Evolutionary conservation across 805 yeast genomes (phyloP).

Genomic region (Spathaspora boniae): DNA sequence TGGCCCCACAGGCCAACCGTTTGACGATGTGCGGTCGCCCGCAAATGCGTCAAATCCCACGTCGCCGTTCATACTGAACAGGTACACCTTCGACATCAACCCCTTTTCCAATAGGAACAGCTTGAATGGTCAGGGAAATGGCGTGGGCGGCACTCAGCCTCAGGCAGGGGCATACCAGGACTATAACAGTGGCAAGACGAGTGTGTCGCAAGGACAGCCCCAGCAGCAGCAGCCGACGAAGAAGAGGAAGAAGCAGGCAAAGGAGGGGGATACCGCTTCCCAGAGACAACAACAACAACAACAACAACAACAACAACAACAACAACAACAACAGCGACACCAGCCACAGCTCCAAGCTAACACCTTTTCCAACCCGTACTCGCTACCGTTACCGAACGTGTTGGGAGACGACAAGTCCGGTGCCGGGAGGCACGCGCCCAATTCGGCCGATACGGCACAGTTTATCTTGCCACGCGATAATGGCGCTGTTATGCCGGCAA

Average conservation of each 20-base stretch:
- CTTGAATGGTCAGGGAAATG: neutral
- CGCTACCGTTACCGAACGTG: slow-evolving; percentile 13
- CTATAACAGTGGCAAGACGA: slow-evolving; percentile 14
- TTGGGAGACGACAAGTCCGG: slow-evolving; percentile 7
- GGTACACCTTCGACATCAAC: slow-evolving; percentile 17
- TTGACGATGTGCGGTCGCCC: slow-evolving; percentile 11
- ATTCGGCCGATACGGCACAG: slow-evolving; percentile 2
- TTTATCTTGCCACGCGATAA: slow-evolving; percentile 9
- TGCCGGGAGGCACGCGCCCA: neutral
- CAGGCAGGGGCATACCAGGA: too few species aligned
- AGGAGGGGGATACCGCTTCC: slow-evolving; percentile 1
- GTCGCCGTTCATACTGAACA: slow-evolving; percentile 17
- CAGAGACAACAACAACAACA: neutral
- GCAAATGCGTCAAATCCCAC: slow-evolving; percentile 16
- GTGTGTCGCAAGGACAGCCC: slow-evolving; percentile 13
- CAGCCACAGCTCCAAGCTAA: slow-evolving; percentile 14
- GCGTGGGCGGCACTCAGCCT: slow-evolving; percentile 6
- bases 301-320: slow-evolving; percentile 4
- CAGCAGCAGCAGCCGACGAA: slow-evolving; percentile 11
- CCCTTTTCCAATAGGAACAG: slow-evolving; percentile 11
- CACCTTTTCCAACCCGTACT: slow-evolving; percentile 9
- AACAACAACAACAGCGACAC: slow-evolving; percentile 8
- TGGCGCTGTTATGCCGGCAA: slow-evolving; percentile 8
- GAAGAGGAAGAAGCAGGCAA: slow-evolving; percentile 9
- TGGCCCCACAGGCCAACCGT: too few species aligned